Evolutionary conservation across 1,284 basidiomycete genomes (phyloP), one percentile per base, ranked within the genome.

Genomic region (Rhodotorula sp.): DNA sequence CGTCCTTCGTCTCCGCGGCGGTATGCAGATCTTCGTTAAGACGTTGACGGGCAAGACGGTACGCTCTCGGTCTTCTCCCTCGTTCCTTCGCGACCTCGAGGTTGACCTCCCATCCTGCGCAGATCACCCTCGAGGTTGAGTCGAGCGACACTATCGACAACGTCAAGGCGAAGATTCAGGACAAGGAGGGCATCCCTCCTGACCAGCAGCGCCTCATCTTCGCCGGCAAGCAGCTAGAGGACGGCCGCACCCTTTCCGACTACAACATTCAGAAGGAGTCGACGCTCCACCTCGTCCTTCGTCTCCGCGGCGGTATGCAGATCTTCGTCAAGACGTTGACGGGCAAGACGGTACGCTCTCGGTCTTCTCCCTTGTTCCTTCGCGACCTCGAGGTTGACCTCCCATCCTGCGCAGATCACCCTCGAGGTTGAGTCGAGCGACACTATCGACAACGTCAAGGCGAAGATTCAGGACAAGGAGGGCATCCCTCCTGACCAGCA

Each of bases 241-340:
- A 97, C 83, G 94, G 94, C 69, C 90, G 93, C 80, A 96, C 93
- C 41, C 86, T 97, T 70, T 89, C 87, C 78, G 94, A 96, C 85
- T 96, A 96, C 86, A 96, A 96, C 86, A 96, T 97, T 84, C 96
- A 98, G 87, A 98, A 98, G 87, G 95, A 98, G 85, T 94, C 92
- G 27, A 98, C 96, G 41, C 90, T 98, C 77, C 96, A 98, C 85
- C 86, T 97, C 78, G 94, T 97, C 76, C 91, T 97, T 82, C 92
- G 94, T 86, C 91, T 97, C 78, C 92, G 94, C 84, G 94, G 96
- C 79, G 95, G 96, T 76, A 80, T 95, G 93, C 93, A 94, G 84
- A 94, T 95, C 82, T 95, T 95, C 84, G 92, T 95, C 73, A 95
- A 95, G 85, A 76, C n/a, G n/a, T n/a, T n/a, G n/a, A n/a, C n/a